Evolutionary conservation across 2,329 filamentous ascomycete genomes (phyloP), one percentile per base, ranked within the genome.

Genomic region (Paracorniculantispora psalliotae): DNA sequence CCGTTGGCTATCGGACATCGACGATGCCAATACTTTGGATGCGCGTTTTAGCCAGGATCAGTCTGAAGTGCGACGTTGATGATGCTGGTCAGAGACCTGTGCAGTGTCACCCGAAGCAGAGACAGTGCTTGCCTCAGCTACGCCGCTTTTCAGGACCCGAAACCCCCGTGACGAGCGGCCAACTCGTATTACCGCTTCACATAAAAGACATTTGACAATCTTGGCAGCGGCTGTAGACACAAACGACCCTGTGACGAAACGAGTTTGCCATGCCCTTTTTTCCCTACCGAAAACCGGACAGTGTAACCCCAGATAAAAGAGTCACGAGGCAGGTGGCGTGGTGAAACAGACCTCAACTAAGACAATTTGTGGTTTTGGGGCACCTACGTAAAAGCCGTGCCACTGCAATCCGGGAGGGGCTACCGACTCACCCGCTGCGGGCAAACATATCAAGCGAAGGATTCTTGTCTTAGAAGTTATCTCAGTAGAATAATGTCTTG

Each of bases 331-430:
- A 19, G 39, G 52, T 55, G 52, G 41, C 52, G 43, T 37, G 15
- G 52, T 55, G 52, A 55, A 55, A 55, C 41, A 55, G 17, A 26
- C 41, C 13, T 55, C 52, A 55, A 37, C 51, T 23, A 47, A 55
- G 52, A 55, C 52, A 55, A 10, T 21, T 47, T 21, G 28, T 8
- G n/a, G 47, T 21, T 50, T 49, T 50, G n/a, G 12, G 17, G 23
- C 23, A 44, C 26, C 44, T 35, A 25, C n/a, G 52, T 47, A 46
- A 46, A 46, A 46, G 52, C 41, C 52, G 35, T 41, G 28, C 9
- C 35, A 10, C 39, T 25, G 15, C 30, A n/a, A 9, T 30, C 17
- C 23, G 50, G 50, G 19, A 26, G 39, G 41, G 26, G 28, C 48
- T 3, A 15, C 13, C 19, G 19, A 28, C n/a, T 21, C 52, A 12